Evolutionary conservation across 805 yeast species (phyloP).

Genomic region (Candida odintsovae): DNA sequence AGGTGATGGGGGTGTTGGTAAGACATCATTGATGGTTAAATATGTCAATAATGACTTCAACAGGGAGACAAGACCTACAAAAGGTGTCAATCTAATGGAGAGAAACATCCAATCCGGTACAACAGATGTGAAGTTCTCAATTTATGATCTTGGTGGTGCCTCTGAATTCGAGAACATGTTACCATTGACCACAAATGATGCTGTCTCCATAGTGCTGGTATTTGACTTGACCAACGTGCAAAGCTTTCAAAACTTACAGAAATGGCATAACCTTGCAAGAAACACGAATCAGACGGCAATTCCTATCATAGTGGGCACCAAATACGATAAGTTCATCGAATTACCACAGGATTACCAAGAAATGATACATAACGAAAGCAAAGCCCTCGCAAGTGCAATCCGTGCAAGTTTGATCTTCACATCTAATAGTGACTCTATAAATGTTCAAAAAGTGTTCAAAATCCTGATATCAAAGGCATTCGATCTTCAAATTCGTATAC

Average conservation of each 20-base stretch:
- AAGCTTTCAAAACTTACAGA: conserved; percentile 81
- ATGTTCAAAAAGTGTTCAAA: conserved; percentile 90
- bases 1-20: conserved; percentile 96
- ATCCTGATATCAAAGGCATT: conserved; percentile 86
- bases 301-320: conserved; percentile 89
- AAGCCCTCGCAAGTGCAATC: conserved; percentile 85
- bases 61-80: conserved; percentile 86
- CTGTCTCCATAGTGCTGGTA: conserved; percentile 85
- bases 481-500: conserved; percentile 67
- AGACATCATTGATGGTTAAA: conserved; percentile 93
- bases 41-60: conserved; percentile 94
- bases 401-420: conserved; percentile 78
- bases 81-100: conserved; percentile 95
- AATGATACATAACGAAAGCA: conserved; percentile 77
- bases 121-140: conserved; percentile 83
- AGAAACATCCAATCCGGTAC: conserved; percentile 77
- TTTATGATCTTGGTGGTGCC: conserved; percentile 97
- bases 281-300: conserved; percentile 88
- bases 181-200: conserved; percentile 86
- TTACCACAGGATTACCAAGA: conserved; percentile 75
- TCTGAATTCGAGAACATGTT: conserved; percentile 93
- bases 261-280: conserved; percentile 91
- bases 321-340: conserved; percentile 82
- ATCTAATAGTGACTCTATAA: conserved; percentile 87
- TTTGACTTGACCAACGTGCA: conserved; percentile 85